These are phyloP conservation scores for Pseudopediastrum boryanum DNA, from an alignment of 139 green algal genomes.

Conservation along the genomic window DNA sequence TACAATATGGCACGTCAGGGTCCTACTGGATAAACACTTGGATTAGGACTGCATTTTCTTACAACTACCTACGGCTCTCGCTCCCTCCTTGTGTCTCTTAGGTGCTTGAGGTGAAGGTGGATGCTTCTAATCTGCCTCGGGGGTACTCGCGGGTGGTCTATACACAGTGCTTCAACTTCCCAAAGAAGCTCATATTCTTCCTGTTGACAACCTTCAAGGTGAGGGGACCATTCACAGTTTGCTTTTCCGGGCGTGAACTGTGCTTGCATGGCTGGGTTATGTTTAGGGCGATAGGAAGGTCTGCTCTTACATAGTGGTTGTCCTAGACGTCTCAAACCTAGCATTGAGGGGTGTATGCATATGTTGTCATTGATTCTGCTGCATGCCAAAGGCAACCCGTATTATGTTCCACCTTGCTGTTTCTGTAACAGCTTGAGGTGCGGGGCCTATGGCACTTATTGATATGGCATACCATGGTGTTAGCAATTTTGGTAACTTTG, in stretches of 20 bases:
- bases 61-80: too few relatives aligned
- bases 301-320: too few relatives aligned
- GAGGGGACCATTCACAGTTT: not conserved
- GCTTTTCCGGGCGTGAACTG: not conserved
- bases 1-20: too few relatives aligned
- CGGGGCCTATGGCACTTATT: not conserved
- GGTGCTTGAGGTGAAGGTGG: constrained; percentile 31
- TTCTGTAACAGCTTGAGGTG: not conserved
- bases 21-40: too few relatives aligned
- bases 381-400: not conserved
- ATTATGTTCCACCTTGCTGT: not conserved
- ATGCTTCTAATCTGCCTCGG: constrained; percentile 36
- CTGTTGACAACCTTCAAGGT: constrained; percentile 65
- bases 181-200: constrained; percentile 81
- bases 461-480: too few relatives aligned
- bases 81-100: too few relatives aligned
- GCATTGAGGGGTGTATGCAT: not conserved
- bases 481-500: too few relatives aligned
- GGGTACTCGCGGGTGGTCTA: constrained; percentile 56
- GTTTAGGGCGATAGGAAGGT: too few relatives aligned
- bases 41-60: too few relatives aligned
- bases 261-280: not conserved
- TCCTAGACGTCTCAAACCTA: too few relatives aligned
- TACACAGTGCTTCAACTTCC: constrained; percentile 75
- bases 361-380: not conserved